Evolutionary conservation across 2,329 filamentous ascomycete species (phyloP), one percentile per base, ranked within the genome.

Genomic region (Passalora sequoiae): DNA sequence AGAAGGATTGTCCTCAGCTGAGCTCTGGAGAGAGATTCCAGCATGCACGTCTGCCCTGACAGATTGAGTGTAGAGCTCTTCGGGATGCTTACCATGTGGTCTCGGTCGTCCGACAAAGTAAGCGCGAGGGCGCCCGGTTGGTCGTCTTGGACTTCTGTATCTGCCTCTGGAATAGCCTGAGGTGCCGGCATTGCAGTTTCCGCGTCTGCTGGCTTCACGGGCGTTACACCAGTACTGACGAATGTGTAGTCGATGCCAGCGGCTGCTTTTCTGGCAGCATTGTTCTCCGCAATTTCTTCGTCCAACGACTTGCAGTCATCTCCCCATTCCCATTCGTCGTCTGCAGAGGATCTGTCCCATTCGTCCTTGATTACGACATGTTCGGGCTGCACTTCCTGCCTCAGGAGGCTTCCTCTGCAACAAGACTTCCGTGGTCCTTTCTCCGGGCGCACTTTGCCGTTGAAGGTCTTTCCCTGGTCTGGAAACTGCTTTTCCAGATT

Each of bases 351-450:
- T 13, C n/a, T 25, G n/a, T 20, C 22, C 27, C 13, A n/a, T 12
- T 38, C n/a, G 3, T 2, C 13, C 19, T 13, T 33, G 16, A 28
- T 44, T 13, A 45, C 27, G 3, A 60, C 46, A 29, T 60, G 56
- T 19, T 60, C 56, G 6, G 49, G 38, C 27, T 21, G 38, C 13
- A 62, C 48, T 37, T 60, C 57, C 7, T 21, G 16, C 19, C 45
- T 43, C 21, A 57, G 54, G 7, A 47, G 29, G 40, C 56, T 55
- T 6, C 38, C 40, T 13, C 37, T 22, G 9, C 24, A 38, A 20
- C 19, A 22, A 35, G 38, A 30, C 17, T 35, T 29, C 39, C 13
- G 24, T 15, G 10, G 6, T 19, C 53, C 40, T 30, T 49, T 43
- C 53, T 42, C 42, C n/a, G 44, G 52, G 17, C 49, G 40, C 13